These are phyloP conservation scores for Vanilla planifolia DNA, from an alignment of 106 monocot genomes.

Conservation along the genomic window DNA sequence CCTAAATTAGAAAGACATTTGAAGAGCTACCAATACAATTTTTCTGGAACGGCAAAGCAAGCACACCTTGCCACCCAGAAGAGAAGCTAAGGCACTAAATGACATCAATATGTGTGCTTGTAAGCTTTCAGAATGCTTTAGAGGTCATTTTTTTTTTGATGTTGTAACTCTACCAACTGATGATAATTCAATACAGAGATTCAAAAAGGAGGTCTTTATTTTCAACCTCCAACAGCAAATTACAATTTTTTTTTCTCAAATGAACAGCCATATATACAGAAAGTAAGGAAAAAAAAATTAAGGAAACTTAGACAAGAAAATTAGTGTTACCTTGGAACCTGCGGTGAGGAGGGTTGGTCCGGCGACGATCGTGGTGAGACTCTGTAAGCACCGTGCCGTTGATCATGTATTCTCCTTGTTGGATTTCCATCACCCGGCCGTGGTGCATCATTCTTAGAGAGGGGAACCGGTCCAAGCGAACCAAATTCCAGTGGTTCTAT, in stretches of 20 bases:
- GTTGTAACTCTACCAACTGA: too few species aligned
- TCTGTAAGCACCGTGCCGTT: conserved; percentile 25
- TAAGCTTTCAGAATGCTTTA: too few species aligned
- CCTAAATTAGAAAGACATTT: too few species aligned
- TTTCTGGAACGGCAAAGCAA: too few species aligned
- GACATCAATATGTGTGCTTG: too few species aligned
- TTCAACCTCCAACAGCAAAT: not conserved
- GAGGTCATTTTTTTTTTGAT: too few species aligned
- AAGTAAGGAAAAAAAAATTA: not conserved
- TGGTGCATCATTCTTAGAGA: conserved; percentile 21
- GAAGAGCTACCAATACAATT: too few species aligned
- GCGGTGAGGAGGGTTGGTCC: conserved; percentile 63
- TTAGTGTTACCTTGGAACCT: conserved; percentile 25
- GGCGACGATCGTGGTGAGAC: conserved; percentile 46
- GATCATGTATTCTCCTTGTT: conserved; percentile 27
- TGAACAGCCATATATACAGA: not conserved
- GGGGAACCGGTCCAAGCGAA: conserved; percentile 40
- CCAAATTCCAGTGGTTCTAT: conserved; percentile 64
- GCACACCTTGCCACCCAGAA: too few species aligned
- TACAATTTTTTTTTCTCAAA: conserved; percentile 11
- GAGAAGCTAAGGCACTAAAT: too few species aligned
- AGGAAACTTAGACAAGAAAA: not conserved
- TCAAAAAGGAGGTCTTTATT: not conserved
- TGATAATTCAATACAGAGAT: conserved; percentile 1
- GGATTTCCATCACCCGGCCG: conserved; percentile 17